Percentiles rank a stretch among this genome's conserved stretches.
phyloP scores from a whole-genome alignment of 768 basidiomycete species.

The Leccinellum rugosiceps region DNA sequence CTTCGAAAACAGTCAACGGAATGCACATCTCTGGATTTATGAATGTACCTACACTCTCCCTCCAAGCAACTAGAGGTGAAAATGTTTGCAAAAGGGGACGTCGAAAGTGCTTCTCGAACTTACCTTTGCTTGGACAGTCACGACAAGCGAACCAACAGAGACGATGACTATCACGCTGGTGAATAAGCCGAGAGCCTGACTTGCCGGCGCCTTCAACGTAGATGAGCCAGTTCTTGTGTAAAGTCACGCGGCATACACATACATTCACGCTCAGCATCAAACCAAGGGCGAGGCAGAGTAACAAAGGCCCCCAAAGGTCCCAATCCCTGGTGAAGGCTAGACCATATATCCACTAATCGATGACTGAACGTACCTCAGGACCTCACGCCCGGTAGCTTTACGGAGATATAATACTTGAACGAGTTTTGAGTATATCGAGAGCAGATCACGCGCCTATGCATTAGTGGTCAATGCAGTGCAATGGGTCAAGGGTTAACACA shows the following conservation, averaged over 20 bases:
- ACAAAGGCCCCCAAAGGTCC: constrained; percentile 96
- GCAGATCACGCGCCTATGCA: constrained; percentile 75
- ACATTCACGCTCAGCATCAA: constrained; percentile 87
- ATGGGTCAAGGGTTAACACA: constrained; percentile 28
- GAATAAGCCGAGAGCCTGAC: constrained; percentile 85
- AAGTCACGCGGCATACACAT: constrained; percentile 18
- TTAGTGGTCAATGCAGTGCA: constrained; percentile 7
- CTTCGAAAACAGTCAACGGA: constrained; percentile 35
- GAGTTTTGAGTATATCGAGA: constrained; percentile 90
- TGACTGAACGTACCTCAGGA: constrained; percentile 54
- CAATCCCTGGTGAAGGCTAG: constrained; percentile 65
- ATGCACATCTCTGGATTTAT: not conserved
- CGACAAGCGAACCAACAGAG: constrained; percentile 83
- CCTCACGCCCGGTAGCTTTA: constrained; percentile 69
- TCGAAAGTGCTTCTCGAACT: constrained; percentile 3
- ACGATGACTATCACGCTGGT: constrained; percentile 93
- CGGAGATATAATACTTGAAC: constrained; percentile 93
- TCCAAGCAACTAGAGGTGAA: constrained; percentile 59
- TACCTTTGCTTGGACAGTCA: constrained; percentile 96
- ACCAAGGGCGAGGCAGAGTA: constrained; percentile 75
- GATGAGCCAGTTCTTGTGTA: not conserved
- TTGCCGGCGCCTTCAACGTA: constrained; percentile 66
- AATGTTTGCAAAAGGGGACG: not conserved
- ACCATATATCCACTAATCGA: not conserved
- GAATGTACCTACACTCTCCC: constrained; percentile 68